Base-by-base conservation (phyloP, 306 rosid species). In the Dalbergia cochinchinensis region DNA sequence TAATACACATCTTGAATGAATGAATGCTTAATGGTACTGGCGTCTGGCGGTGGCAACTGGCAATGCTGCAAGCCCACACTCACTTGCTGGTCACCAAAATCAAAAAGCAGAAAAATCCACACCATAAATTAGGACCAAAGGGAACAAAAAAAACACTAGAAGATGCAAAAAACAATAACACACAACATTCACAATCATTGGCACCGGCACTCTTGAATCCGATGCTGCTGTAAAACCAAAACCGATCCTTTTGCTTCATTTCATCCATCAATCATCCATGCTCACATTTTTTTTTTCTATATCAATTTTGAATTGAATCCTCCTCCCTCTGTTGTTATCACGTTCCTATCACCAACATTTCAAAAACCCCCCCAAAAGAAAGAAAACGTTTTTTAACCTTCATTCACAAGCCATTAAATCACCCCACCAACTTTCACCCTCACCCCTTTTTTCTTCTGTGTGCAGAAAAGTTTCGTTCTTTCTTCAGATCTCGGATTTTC, bases 351-450 rank as follows among this genome's bases (percentile, higher is more conserved):
- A 77, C 55, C 81, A 31, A 22, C 67, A n/a, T 0, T 47, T 15
- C 44, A 35, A 74, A 18, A n/a, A 26, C 31, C 31, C 2, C 31
- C 31, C 2, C 31, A 39, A 60, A 31, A 41, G 12, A 13, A 39
- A 10, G 20, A 45, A 54, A 54, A 15, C 60, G 60, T 54, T 54
- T 54, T 54, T 54, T 16, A 11, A 59, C 71, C 87, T 83, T 83
- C 65, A 47, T 73, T 81, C 73, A 31, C 83, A 86, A 86, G 81
- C 83, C 85, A 86, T 69, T 68, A 55, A 82, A 42, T 73, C 75
- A 68, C 64, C 61, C 73, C 84, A 81, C 84, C 84, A 80, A 86
- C 87, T 84, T 83, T 87, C 79, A 74, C 83, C 76, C 78, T 67
- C 62, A 53, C 51, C 72, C 78, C 60, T 50, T 83, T 78, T 74